Conservation (phyloP, 2,329 filamentous ascomycete species). For the Pezicula carpinea region DNA sequence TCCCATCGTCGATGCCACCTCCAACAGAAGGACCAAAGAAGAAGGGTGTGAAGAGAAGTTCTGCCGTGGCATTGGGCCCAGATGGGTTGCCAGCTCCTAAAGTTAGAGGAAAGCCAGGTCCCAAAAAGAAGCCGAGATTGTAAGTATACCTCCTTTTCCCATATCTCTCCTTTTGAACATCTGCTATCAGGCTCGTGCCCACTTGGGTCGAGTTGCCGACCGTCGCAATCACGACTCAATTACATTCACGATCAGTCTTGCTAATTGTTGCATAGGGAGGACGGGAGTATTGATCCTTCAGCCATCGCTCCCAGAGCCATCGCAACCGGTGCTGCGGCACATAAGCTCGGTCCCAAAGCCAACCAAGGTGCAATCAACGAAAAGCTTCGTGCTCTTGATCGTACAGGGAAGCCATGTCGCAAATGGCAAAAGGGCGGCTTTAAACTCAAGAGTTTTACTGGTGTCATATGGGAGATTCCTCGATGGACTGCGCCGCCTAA, state of each 20-base stretch:
- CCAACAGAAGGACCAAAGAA: constrained; percentile 63
- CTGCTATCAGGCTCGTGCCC: not conserved
- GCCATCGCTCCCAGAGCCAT: constrained; percentile 38
- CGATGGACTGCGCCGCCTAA: constrained; percentile 77
- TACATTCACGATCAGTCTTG: constrained; percentile 10
- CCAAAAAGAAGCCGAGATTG: constrained; percentile 94
- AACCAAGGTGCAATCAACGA: constrained; percentile 98
- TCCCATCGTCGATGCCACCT: constrained; percentile 52
- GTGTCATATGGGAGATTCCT: constrained; percentile 73
- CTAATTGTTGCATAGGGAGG: constrained; percentile 46
- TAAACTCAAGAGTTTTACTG: constrained; percentile 87
- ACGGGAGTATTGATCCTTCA: constrained; percentile 56
- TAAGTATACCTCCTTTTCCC: constrained; percentile 50
- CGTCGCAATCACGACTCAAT: not conserved
- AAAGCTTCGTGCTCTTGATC: constrained; percentile 86
- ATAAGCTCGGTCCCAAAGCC: constrained; percentile 92
- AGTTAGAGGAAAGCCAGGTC: constrained; percentile 80
- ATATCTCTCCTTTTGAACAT: not conserved
- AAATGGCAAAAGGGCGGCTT: constrained; percentile 85
- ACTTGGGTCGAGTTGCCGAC: not conserved
- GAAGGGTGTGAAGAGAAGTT: constrained; percentile 68
- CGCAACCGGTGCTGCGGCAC: constrained; percentile 40
- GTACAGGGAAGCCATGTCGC: constrained; percentile 85
- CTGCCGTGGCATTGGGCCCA: constrained; percentile 53
- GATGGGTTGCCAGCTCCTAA: constrained; percentile 56